Evolutionary conservation across 169 alveolate genomes (phyloP).

Genomic region (Eimeria necatrix): DNA sequence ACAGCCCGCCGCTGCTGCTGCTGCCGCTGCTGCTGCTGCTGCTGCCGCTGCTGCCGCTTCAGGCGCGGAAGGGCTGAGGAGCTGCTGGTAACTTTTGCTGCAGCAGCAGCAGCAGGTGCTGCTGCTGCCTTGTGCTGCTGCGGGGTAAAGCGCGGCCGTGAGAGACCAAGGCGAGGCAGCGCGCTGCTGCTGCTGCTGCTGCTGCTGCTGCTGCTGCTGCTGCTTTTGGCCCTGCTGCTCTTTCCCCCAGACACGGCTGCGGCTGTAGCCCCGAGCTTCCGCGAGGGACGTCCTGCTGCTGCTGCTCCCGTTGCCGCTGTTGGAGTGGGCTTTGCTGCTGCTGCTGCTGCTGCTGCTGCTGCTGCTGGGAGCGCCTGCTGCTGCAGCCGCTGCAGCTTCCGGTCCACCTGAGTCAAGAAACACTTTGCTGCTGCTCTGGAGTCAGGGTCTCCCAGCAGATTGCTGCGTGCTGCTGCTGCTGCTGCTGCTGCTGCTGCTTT

Average conservation of each 20-base stretch:
- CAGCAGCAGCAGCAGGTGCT: background rate
- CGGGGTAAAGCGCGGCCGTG: background rate
- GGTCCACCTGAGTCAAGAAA: background rate
- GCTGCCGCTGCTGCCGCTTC: background rate
- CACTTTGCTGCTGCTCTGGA: background rate
- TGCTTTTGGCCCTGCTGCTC: too few species aligned
- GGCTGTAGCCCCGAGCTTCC: background rate
- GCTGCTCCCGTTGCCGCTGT: background rate
- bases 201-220: background rate
- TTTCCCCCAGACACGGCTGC: background rate
- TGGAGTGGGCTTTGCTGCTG: background rate
- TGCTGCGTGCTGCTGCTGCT: background rate
- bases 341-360: conserved; percentile 3
- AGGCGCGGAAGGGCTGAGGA: background rate
- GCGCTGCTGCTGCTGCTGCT: background rate
- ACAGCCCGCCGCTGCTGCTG: background rate
- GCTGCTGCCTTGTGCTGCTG: background rate
- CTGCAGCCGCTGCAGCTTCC: background rate
- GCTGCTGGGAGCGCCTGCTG: background rate
- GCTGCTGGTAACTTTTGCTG: background rate
- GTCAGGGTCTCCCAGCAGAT: background rate
- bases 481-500: background rate
- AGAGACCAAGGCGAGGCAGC: background rate
- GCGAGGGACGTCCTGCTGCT: background rate
- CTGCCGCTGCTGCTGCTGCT: conserved; percentile 5